A percentile compares a stretch with the other conserved stretches of the same genome.
phyloP scores from a whole-genome alignment of 441 rosid species.

The Isatis lusitanica region DNA sequence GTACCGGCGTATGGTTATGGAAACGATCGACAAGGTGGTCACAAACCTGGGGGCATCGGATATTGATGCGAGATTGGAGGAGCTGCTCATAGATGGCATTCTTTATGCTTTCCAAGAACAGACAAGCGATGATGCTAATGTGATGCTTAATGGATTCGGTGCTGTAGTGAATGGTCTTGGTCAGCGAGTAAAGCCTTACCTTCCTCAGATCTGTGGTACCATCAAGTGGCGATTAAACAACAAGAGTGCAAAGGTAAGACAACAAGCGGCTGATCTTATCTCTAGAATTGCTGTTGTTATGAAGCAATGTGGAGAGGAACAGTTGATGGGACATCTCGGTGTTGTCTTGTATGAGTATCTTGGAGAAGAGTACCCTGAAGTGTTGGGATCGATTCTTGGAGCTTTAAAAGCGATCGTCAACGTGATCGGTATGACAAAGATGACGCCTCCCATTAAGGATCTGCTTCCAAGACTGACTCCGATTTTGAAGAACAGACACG shows the following conservation, averaged over 20 bases:
- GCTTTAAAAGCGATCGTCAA: conserved; percentile 97
- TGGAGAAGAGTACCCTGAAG: conserved; percentile 99
- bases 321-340: conserved; percentile 98
- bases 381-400: conserved; percentile 92
- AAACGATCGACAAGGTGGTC: conserved; percentile 93
- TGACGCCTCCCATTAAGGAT: conserved; percentile 99
- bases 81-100: conserved; percentile 95
- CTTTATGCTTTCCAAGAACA: conserved; percentile 98
- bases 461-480: conserved; percentile 97
- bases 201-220: conserved; percentile 99
- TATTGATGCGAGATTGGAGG: conserved; percentile 87
- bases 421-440: conserved; percentile 97
- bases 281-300: conserved; percentile 93
- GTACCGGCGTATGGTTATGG: conserved; percentile 94
- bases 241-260: conserved; percentile 97
- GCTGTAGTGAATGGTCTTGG: conserved; percentile 97
- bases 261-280: conserved; percentile 97
- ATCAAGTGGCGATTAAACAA: conserved; percentile 98
- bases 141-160: conserved; percentile 97
- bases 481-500: conserved; percentile 94
- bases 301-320: conserved; percentile 98
- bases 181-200: conserved; percentile 93
- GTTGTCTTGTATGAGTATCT: conserved; percentile 91
- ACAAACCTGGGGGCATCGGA: conserved; percentile 91
- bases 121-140: conserved; percentile 95